Base-by-base conservation (phyloP, 179 eudicot species). In the Heliamphora pulchella region DNA sequence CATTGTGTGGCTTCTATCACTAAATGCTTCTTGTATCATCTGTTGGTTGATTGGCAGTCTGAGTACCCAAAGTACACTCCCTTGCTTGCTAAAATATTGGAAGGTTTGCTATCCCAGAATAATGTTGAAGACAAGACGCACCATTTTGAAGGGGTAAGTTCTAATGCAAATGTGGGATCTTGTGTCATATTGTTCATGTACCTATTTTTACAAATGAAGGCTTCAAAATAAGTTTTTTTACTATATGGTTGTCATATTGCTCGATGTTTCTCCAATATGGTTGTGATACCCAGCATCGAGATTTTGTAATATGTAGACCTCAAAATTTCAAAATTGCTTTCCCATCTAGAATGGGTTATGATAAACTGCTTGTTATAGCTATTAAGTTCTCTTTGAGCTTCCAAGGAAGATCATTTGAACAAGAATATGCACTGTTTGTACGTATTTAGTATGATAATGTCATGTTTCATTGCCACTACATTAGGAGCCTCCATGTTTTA, bases 21-120 rank as follows among this genome's bases (percentile, higher is more conserved):
- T 65, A 71, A 72, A 72, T 64, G 80, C 41, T 74, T 53, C 63
- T 54, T 18, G 8, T 46, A 31, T 65, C 67, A 43, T 75, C 64
- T 78, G 71, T 81, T 81, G 66, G 41, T 80, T 81, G 66, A 22
- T 80, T 89, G 82, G 89, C 94, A 96, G 99, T 81, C 87, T 48
- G 98, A 96, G 78, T 96, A 91, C 86, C 90, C 96, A 7, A 92
- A 87, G 66, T 89, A 96, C 87, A 94, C 99, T 9, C 96, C 96
- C 51, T 84, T 96, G 88, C 98, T 96, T 85, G 92, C 91, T 75
- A 92, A 92, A 86, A 90, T 94, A 85, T 85, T 96, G 89, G 98
- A 96, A 82, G 92, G 91, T 61, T 61, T 94, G 84, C 75, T 90
- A 79, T 87, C 90, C 71, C 93, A 81, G 88, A 89, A 84, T 78